Evolutionary conservation across 176 grass and related monocot species (phyloP).

Genomic region (Cenchrus americanus): DNA sequence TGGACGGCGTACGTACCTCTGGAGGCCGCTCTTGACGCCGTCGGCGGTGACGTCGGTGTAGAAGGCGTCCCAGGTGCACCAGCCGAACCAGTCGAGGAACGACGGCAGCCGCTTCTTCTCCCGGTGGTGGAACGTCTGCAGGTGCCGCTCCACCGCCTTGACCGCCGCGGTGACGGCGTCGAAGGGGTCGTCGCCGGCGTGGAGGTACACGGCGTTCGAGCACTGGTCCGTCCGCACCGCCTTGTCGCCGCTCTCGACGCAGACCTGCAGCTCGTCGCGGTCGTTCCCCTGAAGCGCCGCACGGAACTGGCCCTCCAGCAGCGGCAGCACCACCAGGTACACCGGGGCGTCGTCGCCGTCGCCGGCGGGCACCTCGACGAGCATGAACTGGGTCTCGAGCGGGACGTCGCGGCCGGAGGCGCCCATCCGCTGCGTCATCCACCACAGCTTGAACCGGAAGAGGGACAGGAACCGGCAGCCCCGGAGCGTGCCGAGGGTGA

Average conservation of each 20-base stretch:
- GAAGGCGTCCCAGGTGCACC: constrained; percentile 98
- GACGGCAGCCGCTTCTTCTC: constrained; percentile 79
- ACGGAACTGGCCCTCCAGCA: constrained; percentile 83
- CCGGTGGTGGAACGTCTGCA: constrained; percentile 73
- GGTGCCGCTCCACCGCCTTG: constrained; percentile 76
- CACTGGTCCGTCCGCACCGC: constrained; percentile 60
- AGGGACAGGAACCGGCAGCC: constrained; percentile 67
- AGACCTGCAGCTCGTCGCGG: constrained; percentile 66
- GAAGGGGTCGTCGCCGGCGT: constrained; percentile 73
- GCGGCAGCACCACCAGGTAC: constrained; percentile 77
- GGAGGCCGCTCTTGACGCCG: constrained; percentile 64
- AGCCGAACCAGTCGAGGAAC: constrained; percentile 86
- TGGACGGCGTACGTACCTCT: constrained; percentile 17
- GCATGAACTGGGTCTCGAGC: constrained; percentile 90
- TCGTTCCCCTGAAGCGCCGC: constrained; percentile 77
- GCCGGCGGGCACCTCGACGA: constrained; percentile 59
- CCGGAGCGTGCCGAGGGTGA: constrained; percentile 72
- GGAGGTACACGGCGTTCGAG: constrained; percentile 64
- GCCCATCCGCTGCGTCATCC: constrained; percentile 83
- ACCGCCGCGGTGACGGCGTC: constrained; percentile 60
- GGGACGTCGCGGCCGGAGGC: constrained; percentile 65
- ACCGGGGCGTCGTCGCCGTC: background rate
- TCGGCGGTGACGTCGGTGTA: constrained; percentile 85
- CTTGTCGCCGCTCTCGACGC: constrained; percentile 85
- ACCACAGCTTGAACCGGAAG: constrained; percentile 85